These are phyloP conservation scores for Endothia cerciana DNA, from an alignment of 2,329 filamentous ascomycete species.

Conservation along the genomic window DNA sequence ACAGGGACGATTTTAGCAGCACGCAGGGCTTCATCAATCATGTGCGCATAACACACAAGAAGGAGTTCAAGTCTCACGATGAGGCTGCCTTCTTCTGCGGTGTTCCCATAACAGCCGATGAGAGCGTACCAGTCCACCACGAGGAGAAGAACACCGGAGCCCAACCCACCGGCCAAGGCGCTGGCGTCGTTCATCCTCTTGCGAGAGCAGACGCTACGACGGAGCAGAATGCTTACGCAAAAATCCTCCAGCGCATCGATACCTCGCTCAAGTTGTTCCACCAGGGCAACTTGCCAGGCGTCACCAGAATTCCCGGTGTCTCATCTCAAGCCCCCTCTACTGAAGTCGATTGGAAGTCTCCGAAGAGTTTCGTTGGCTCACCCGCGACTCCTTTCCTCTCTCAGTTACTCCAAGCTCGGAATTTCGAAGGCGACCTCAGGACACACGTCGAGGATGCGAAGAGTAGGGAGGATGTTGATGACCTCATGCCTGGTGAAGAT, in stretches of 20 bases:
- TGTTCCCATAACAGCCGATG: slow-evolving; percentile 75
- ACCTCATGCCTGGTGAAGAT: slow-evolving; percentile 50
- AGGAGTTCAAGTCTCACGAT: slow-evolving; percentile 95
- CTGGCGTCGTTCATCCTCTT: slow-evolving; percentile 65
- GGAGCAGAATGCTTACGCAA: slow-evolving; percentile 55
- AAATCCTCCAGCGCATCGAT: slow-evolving; percentile 57
- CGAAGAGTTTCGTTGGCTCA: slow-evolving; percentile 54
- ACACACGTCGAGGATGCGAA: slow-evolving; percentile 64
- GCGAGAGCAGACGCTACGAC: slow-evolving; percentile 59
- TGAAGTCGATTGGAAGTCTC: slow-evolving; percentile 34
- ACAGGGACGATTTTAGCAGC: slow-evolving; percentile 90
- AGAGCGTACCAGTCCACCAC: slow-evolving; percentile 52
- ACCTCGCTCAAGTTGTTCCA: slow-evolving; percentile 57
- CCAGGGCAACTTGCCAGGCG: slow-evolving; percentile 55
- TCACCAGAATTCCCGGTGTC: slow-evolving; percentile 48
- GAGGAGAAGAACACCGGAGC: slow-evolving; percentile 42
- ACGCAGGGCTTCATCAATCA: slow-evolving; percentile 99
- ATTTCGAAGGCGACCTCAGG: slow-evolving; percentile 63
- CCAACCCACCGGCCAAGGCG: slow-evolving; percentile 33
- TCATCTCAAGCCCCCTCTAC: slow-evolving; percentile 32
- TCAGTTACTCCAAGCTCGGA: slow-evolving; percentile 63
- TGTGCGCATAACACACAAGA: slow-evolving; percentile 91
- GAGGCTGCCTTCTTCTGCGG: slow-evolving; percentile 89
- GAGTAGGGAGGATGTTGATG: slow-evolving; percentile 54
- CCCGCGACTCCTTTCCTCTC: slow-evolving; percentile 69